Evolutionary conservation across 2,329 filamentous ascomycete species (phyloP).

Genomic region (Verticillium albo-atrum): DNA sequence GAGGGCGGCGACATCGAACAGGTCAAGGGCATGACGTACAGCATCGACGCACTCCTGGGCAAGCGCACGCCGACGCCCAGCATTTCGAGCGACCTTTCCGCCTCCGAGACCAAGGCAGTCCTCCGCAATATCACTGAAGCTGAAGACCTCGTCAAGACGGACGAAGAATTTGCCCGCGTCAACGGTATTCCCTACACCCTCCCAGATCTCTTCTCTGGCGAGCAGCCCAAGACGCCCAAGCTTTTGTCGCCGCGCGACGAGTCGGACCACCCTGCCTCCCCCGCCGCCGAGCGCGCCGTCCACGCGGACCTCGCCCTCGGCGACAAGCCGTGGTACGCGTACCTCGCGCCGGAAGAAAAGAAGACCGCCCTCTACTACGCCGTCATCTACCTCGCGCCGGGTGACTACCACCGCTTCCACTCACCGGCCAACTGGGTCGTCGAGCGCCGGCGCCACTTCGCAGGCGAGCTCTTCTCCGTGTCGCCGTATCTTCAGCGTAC

Average conservation of each 20-base stretch:
- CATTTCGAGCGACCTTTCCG: slow-evolving; percentile 27
- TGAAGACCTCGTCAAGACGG: slow-evolving; percentile 67
- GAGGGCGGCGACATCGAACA: slow-evolving; percentile 94
- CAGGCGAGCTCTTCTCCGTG: slow-evolving; percentile 91
- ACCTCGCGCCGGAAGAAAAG: slow-evolving; percentile 53
- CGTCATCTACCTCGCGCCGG: slow-evolving; percentile 93
- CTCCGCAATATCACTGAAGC: slow-evolving; percentile 34
- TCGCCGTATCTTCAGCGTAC: slow-evolving; percentile 92
- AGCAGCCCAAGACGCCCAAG: slow-evolving; percentile 16
- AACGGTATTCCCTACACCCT: slow-evolving; percentile 96
- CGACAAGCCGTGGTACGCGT: slow-evolving; percentile 65
- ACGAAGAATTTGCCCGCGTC: slow-evolving; percentile 89
- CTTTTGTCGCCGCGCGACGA: slow-evolving; percentile 48
- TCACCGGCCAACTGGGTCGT: slow-evolving; percentile 94
- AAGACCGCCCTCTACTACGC: slow-evolving; percentile 81
- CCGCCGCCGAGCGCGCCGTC: slow-evolving; percentile 77
- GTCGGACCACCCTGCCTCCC: slow-evolving; percentile 57
- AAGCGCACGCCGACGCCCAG: slow-evolving; percentile 53
- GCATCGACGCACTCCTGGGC: slow-evolving; percentile 85
- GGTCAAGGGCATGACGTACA: slow-evolving; percentile 98
- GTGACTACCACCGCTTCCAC: slow-evolving; percentile 98
- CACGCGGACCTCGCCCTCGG: slow-evolving; percentile 75
- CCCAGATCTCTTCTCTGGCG: slow-evolving; percentile 80
- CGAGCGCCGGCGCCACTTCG: slow-evolving; percentile 91
- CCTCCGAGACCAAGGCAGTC: neutral